Evolutionary conservation across 495 filamentous ascomycete genomes (phyloP).

Genomic region (Podospora sp.): DNA sequence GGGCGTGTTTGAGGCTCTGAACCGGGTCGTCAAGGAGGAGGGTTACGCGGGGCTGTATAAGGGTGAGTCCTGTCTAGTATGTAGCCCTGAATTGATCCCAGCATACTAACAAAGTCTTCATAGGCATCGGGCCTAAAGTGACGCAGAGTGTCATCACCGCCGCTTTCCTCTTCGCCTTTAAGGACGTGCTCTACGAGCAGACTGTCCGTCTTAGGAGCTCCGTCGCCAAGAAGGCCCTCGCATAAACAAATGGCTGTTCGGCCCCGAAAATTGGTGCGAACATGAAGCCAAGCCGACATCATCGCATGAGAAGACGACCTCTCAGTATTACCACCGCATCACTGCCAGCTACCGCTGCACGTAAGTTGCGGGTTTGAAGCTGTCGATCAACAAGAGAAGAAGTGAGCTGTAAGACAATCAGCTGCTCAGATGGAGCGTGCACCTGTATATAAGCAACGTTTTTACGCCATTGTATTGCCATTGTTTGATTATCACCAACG

Average conservation of each 20-base stretch:
- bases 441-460: background rate
- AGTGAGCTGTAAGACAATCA: background rate
- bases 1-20: conserved; percentile 72
- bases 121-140: conserved; percentile 92
- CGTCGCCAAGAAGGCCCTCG: conserved; percentile 45
- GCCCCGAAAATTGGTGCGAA: background rate
- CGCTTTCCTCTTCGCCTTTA: conserved; percentile 96
- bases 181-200: conserved; percentile 73
- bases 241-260: conserved; percentile 20
- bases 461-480: background rate
- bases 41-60: conserved; percentile 90
- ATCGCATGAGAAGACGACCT: background rate
- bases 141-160: conserved; percentile 96
- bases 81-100: no score
- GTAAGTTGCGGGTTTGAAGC: background rate
- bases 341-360: background rate
- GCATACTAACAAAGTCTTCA: conserved; percentile 2
- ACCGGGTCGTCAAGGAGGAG: conserved; percentile 80
- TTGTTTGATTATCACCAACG: background rate
- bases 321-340: background rate
- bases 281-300: background rate
- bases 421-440: background rate
- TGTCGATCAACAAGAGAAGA: background rate
- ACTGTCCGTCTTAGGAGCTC: conserved; percentile 50
- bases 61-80: no score